These are phyloP conservation scores for Halophytophthora batemanensis DNA, from an alignment of 352 stramenopile species.

Conservation along the genomic window DNA sequence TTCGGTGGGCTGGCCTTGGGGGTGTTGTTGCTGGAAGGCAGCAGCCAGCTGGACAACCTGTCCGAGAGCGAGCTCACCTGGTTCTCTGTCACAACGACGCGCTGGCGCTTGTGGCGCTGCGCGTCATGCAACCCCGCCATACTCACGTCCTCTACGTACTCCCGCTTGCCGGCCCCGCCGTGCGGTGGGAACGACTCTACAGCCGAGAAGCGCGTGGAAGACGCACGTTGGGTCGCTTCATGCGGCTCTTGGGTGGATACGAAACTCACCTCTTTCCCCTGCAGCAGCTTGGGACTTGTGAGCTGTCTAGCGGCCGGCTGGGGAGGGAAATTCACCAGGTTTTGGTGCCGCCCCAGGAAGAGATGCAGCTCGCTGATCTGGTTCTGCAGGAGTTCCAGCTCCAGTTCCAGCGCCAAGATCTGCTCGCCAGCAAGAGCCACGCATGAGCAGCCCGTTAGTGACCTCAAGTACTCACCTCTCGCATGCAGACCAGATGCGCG, in stretches of 20 bases:
- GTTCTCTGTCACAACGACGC: constrained; percentile 29
- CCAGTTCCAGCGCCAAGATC: constrained; percentile 51
- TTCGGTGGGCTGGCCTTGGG: constrained; percentile 7
- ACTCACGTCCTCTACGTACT: constrained; percentile 24
- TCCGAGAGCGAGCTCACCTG: constrained; percentile 43
- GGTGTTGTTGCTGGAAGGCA: constrained; percentile 26
- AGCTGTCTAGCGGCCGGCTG: constrained; percentile 3
- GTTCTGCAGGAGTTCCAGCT: constrained; percentile 57
- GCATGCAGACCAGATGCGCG: constrained; percentile 1
- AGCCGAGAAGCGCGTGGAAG: constrained; percentile 36
- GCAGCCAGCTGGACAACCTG: constrained; percentile 56
- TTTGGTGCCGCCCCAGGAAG: constrained; percentile 49
- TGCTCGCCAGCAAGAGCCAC: constrained; percentile 10
- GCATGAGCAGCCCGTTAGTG: neutral
- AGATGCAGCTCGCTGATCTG: constrained; percentile 55
- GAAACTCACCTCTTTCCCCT: constrained; percentile 51
- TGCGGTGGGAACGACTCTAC: constrained; percentile 36
- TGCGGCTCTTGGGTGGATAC: too few relatives aligned
- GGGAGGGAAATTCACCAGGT: constrained; percentile 15
- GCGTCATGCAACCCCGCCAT: constrained; percentile 24
- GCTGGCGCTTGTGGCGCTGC: constrained; percentile 39
- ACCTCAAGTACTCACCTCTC: too few relatives aligned
- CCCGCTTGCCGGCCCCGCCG: constrained; percentile 38
- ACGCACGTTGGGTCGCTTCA: constrained; percentile 19
- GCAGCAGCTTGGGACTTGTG: constrained; percentile 21